Conservation (phyloP, 495 filamentous ascomycete species). For the Penicillium parvum region DNA sequence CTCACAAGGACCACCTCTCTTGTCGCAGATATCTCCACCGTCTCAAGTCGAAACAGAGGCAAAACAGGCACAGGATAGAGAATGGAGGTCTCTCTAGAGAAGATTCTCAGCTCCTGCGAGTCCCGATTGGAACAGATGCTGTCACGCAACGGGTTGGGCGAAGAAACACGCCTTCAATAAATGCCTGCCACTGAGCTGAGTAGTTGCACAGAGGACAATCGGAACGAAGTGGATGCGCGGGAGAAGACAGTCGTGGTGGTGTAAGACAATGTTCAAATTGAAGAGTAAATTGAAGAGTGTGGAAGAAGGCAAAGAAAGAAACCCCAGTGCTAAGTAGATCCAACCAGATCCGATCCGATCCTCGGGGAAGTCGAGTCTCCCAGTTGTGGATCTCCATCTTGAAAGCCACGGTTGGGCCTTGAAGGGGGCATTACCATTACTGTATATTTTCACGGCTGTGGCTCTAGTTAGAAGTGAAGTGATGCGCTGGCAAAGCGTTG, state of each 20-base stretch:
- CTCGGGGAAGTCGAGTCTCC: too few species aligned
- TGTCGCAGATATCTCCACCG: too few species aligned
- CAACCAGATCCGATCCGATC: not conserved
- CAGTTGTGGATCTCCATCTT: not conserved
- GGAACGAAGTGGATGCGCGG: not conserved
- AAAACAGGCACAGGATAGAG: too few species aligned
- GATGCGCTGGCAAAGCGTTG: conserved; percentile 8
- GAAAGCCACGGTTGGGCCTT: not conserved
- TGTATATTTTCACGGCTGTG: not conserved
- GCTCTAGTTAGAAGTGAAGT: not conserved
- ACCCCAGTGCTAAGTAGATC: not conserved
- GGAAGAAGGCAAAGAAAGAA: not conserved
- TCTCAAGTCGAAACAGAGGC: too few species aligned
- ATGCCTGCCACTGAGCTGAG: conserved; percentile 3
- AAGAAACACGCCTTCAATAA: conserved; percentile 10
- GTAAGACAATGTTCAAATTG: too few species aligned
- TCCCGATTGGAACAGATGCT: not conserved
- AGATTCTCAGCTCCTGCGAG: too few species aligned
- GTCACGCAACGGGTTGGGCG: conserved; percentile 3
- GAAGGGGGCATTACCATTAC: not conserved
- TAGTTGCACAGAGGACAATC: conserved; percentile 12
- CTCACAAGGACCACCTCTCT: not conserved
- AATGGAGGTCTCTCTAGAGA: too few species aligned
- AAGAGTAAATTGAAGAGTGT: not conserved
- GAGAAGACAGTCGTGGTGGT: too few species aligned